phyloP scores from a whole-genome alignment of 805 yeast species.

The Starmerella stigmatis region DNA sequence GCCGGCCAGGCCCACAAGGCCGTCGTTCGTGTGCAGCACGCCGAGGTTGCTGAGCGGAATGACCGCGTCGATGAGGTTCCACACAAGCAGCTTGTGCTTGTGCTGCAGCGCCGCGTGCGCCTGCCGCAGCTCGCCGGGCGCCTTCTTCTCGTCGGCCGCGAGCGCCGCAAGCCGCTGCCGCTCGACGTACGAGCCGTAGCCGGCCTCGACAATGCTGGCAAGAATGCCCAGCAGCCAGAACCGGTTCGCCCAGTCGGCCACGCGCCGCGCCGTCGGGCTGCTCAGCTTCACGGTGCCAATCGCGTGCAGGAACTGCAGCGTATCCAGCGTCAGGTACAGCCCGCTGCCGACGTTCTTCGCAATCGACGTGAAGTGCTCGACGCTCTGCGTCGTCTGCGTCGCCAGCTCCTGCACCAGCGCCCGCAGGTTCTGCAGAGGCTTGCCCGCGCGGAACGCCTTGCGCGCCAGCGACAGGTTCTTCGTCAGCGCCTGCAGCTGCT shows the following conservation, averaged over 20 bases:
- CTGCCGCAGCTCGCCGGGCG: conserved; percentile 38
- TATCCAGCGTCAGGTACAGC: conserved; percentile 31
- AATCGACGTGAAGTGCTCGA: conserved; percentile 37
- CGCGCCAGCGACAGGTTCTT: conserved; percentile 57
- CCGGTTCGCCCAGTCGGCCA: conserved; percentile 22
- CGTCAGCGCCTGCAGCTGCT: conserved; percentile 47
- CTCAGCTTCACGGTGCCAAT: conserved; percentile 31
- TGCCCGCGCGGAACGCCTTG: conserved; percentile 73
- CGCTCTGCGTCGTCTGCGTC: conserved; percentile 57
- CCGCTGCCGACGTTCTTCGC: conserved; percentile 31
- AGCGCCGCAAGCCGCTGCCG: conserved; percentile 29
- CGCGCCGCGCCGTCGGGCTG: conserved; percentile 19
- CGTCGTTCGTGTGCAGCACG: conserved; percentile 56
- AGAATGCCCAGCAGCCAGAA: conserved; percentile 69
- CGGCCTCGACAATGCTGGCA: conserved; percentile 51
- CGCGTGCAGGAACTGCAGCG: conserved; percentile 28
- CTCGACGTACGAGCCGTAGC: conserved; percentile 44
- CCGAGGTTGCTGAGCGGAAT: conserved; percentile 64
- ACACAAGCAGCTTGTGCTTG: conserved; percentile 38
- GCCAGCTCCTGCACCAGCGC: conserved; percentile 58
- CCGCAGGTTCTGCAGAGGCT: conserved; percentile 60
- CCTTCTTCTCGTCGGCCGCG: conserved; percentile 24
- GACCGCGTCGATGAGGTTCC: conserved; percentile 66
- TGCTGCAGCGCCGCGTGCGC: conserved; percentile 20
- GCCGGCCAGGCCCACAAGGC: conserved; percentile 76